These are phyloP conservation scores for Aspergillus steynii DNA, from an alignment of 495 filamentous ascomycete species.

Conservation along the genomic window DNA sequence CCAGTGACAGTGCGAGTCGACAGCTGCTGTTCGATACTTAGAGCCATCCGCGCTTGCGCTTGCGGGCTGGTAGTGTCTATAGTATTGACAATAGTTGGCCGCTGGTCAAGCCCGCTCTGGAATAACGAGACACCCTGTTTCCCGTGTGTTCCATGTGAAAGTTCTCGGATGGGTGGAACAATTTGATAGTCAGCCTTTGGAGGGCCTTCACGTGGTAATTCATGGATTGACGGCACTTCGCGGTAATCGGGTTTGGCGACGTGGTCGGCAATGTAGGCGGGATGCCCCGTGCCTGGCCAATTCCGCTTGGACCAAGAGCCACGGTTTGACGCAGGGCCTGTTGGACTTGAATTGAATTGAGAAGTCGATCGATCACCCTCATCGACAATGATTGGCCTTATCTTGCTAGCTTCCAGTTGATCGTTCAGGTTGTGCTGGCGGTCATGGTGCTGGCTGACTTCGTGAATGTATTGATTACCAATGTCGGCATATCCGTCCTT, in stretches of 20 bases:
- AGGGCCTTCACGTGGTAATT: slow-evolving; percentile 41
- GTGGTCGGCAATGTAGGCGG: slow-evolving; percentile 40
- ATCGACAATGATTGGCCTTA: slow-evolving; percentile 45
- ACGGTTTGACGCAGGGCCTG: slow-evolving; percentile 32
- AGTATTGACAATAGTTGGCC: slow-evolving; percentile 28
- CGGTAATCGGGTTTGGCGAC: slow-evolving; percentile 41
- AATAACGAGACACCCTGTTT: slow-evolving; percentile 41
- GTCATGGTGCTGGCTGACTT: slow-evolving; percentile 50
- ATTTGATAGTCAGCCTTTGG: slow-evolving; percentile 43
- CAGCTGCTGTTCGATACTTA: slow-evolving; percentile 47
- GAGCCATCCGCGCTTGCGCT: slow-evolving; percentile 47
- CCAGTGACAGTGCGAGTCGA: slow-evolving; percentile 31
- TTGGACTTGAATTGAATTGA: slow-evolving; percentile 43
- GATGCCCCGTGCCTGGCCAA: slow-evolving; percentile 35
- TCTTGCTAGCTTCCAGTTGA: slow-evolving; percentile 40
- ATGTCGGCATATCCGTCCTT: slow-evolving; percentile 71
- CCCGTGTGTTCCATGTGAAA: slow-evolving; percentile 36
- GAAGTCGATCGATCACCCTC: slow-evolving; percentile 40
- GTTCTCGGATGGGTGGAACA: slow-evolving; percentile 46
- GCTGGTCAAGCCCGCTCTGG: slow-evolving; percentile 39
- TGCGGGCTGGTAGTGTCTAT: slow-evolving; percentile 47
- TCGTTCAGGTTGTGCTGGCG: slow-evolving; percentile 36
- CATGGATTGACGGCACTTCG: slow-evolving; percentile 46
- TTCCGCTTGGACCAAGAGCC: slow-evolving; percentile 44
- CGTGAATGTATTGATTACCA: slow-evolving; percentile 45